Percentiles rank a stretch among this genome's conserved stretches.
Evolutionary conservation across 495 filamentous ascomycete species (phyloP).

Genomic region (Lasiosphaeriaceae sp.): DNA sequence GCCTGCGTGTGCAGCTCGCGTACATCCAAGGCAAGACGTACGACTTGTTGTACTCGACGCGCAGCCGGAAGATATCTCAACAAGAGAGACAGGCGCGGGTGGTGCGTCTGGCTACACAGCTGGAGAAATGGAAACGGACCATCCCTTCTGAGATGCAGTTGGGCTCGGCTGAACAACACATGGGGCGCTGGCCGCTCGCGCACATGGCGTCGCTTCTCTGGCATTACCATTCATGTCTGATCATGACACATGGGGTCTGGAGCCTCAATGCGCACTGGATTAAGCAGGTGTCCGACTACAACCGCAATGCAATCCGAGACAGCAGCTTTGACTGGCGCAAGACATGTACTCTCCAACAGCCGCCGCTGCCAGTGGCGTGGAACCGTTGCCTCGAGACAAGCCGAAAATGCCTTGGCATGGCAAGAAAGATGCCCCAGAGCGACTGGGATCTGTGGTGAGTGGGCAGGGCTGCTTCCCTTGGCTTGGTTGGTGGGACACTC

Average conservation of each 20-base stretch:
- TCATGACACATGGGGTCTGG: slow-evolving; percentile 25
- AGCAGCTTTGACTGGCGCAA: slow-evolving; percentile 6
- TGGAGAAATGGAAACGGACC: slow-evolving; percentile 23
- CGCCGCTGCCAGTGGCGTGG: slow-evolving; percentile 21
- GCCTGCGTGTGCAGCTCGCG: slow-evolving; percentile 23
- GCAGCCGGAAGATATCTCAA: slow-evolving; percentile 19
- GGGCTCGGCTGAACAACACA: slow-evolving; percentile 13
- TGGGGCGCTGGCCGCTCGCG: slow-evolving; percentile 16
- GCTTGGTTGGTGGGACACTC: no score
- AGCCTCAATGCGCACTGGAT: slow-evolving; percentile 24
- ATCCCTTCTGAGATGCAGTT: slow-evolving; percentile 22
- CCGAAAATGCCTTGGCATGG: slow-evolving; percentile 20
- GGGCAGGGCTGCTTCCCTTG: no score
- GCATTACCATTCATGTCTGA: slow-evolving; percentile 22
- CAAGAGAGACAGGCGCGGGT: slow-evolving; percentile 18
- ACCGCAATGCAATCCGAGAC: slow-evolving; percentile 5
- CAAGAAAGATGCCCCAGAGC: slow-evolving; percentile 11
- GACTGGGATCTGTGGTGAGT: slow-evolving; percentile 26
- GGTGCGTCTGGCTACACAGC: slow-evolving; percentile 12
- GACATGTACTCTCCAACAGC: slow-evolving; percentile 14
- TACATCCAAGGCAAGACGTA: slow-evolving; percentile 27
- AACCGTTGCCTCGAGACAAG: slow-evolving; percentile 19
- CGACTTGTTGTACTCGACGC: slow-evolving; percentile 27
- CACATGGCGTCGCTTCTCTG: slow-evolving; percentile 25
- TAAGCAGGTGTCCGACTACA: slow-evolving; percentile 10